Evolutionary conservation across 768 basidiomycete genomes (phyloP), one percentile per base, ranked within the genome.

Genomic region (Rhizopogon vesiculosus): DNA sequence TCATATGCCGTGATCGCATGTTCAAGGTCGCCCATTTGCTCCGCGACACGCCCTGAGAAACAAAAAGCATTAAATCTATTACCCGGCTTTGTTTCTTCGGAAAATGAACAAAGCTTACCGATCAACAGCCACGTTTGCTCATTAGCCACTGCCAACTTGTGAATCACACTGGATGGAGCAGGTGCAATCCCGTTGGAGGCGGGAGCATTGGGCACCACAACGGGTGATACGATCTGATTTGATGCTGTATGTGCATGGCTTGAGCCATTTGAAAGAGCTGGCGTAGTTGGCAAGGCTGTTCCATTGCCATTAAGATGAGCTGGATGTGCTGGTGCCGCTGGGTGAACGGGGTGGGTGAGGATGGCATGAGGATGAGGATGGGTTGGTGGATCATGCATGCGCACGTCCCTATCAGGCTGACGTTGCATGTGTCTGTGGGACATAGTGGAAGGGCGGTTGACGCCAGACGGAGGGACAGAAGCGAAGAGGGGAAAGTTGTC

Each of bases 81-180:
- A 69, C 62, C 40, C 22, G 41, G n/a, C 40, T 16, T 29, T n/a
- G 35, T 28, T 33, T 12, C 33, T 25, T 40, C 15, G 39, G 46
- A 16, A 53, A 60, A 54, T 31, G 45, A 58, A 45, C 10, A 40
- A 44, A 9, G 57, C n/a, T 46, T 7, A 91, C 93, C 94, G 70
- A 96, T 94, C 63, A 95, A 76, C 59, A 94, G 83, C 94, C 94
- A 97, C 42, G 94, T 96, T 72, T 92, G 88, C 68, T 96, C 94
- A 72, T 97, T 96, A 50, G 93, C 91, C 38, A 79, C 75, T 19
- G 88, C 84, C 52, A 97, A 80, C 60, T 91, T 91, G 72, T 87
- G 83, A 57, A 91, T 83, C 51, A 85, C 81, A 58, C 69, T 70
- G 39, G 68, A 72, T 9, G 70, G 53, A 52, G 59, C 44, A 1